phyloP scores from a whole-genome alignment of 257 asterid genomes.

The Linaria vulgaris region DNA sequence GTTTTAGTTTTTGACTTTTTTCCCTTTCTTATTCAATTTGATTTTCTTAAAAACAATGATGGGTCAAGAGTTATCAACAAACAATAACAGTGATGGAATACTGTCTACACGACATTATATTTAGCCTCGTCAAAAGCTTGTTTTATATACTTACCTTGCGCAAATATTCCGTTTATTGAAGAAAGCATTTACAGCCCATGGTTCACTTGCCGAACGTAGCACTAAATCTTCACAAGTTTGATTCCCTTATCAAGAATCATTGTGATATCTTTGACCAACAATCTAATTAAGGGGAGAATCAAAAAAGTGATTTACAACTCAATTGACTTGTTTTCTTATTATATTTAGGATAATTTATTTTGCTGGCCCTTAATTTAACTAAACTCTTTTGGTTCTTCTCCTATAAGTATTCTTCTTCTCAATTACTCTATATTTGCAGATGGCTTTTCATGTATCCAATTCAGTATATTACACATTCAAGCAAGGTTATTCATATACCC shows the following conservation, averaged over 20 bases:
- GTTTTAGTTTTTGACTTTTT: too few relatives aligned
- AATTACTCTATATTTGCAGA: too few relatives aligned
- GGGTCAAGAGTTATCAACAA: too few relatives aligned
- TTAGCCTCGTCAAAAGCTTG: too few relatives aligned
- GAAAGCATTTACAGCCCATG: not conserved
- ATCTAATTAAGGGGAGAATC: constrained; percentile 11
- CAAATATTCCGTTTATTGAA: too few relatives aligned
- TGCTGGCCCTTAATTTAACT: not conserved
- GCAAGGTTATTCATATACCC: not conserved
- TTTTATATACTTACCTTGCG: too few relatives aligned
- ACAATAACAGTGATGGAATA: too few relatives aligned
- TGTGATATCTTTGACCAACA: not conserved
- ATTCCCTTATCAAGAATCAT: constrained; percentile 6
- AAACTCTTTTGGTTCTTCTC: not conserved
- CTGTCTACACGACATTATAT: too few relatives aligned
- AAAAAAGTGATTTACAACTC: constrained; percentile 2
- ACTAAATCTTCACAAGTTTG: not conserved
- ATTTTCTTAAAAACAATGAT: too few relatives aligned
- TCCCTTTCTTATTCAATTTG: too few relatives aligned
- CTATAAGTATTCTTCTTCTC: not conserved
- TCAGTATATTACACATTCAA: not conserved
- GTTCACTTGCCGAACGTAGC: not conserved
- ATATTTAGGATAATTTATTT: not conserved
- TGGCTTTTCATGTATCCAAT: constrained; percentile 10
- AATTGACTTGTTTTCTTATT: constrained; percentile 7